Conservation (phyloP, 2,329 filamentous ascomycete species). For the Fusarium sp. region DNA sequence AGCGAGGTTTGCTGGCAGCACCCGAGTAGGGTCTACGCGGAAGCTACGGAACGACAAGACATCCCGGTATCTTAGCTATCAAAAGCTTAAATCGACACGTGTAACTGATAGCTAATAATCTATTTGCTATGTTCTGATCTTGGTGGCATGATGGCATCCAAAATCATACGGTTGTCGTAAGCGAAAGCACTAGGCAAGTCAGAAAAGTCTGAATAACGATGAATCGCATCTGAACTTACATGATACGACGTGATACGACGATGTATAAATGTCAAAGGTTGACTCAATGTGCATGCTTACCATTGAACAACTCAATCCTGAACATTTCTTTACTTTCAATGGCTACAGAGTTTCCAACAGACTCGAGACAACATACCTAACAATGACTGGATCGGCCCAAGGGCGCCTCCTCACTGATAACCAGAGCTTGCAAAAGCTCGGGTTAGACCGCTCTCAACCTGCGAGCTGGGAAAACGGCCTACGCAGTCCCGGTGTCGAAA, state of each 20-base stretch:
- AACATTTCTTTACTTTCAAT: neutral
- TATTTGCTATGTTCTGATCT: neutral
- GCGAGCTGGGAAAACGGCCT: neutral
- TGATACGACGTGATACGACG: neutral
- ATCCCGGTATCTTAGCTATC: neutral
- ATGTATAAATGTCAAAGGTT: neutral
- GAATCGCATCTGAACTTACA: neutral
- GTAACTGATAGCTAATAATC: neutral
- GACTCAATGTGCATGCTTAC: accelerated
- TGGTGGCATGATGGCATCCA: neutral
- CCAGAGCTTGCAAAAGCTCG: neutral
- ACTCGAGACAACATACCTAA: neutral
- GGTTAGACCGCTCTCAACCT: neutral
- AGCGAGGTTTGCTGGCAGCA: neutral
- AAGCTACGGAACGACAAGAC: neutral
- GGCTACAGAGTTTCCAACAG: neutral
- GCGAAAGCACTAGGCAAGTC: neutral
- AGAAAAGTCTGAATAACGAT: neutral
- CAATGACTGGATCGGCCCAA: neutral
- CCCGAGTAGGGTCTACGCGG: neutral
- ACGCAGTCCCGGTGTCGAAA: neutral
- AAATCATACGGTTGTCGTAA: neutral
- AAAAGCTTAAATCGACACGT: neutral
- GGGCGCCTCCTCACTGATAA: neutral
- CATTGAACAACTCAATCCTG: neutral